A percentile compares a stretch with the other conserved stretches of the same genome.
Conservation (phyloP, 805 yeast species). For the Zygoascus ofunaensis region DNA sequence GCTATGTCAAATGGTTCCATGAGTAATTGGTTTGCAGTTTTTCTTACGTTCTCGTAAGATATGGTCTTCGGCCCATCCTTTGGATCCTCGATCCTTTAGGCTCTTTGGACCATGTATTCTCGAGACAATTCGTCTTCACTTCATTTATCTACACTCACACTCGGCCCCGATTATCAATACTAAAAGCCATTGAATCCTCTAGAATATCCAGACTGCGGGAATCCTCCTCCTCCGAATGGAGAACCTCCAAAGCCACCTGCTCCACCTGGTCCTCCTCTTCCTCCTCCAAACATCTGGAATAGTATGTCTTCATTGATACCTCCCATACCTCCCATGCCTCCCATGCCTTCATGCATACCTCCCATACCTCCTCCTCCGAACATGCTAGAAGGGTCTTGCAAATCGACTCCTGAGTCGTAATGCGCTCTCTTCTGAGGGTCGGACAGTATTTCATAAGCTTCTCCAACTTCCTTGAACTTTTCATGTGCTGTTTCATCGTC, state of each 20-base stretch:
- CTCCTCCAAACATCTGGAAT: conserved; percentile 33
- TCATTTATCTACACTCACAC: no score
- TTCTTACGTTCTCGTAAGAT: no score
- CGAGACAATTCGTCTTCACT: no score
- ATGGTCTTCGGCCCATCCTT: no score
- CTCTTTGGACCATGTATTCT: no score
- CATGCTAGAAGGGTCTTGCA: conserved; percentile 27
- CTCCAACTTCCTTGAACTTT: conserved; percentile 82
- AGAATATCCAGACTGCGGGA: neutral
- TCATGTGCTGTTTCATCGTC: conserved; percentile 70
- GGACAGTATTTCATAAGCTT: conserved; percentile 76
- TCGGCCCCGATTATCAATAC: no score
- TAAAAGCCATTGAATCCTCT: neutral
- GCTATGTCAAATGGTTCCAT: no score
- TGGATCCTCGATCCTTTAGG: no score
- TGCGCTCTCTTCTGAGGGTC: conserved; percentile 82
- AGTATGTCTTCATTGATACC: conserved; percentile 35
- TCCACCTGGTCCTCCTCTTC: conserved; percentile 14
- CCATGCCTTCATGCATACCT: conserved; percentile 45
- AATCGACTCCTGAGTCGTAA: conserved; percentile 82
- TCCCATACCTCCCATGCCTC: conserved; percentile 50
- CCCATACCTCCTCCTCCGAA: conserved; percentile 74
- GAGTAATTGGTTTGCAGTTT: no score
- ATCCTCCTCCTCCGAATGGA: neutral
- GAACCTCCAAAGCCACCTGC: conserved; percentile 7